phyloP scores from a whole-genome alignment of 306 rosid genomes.

The Dryas alaskensis region DNA sequence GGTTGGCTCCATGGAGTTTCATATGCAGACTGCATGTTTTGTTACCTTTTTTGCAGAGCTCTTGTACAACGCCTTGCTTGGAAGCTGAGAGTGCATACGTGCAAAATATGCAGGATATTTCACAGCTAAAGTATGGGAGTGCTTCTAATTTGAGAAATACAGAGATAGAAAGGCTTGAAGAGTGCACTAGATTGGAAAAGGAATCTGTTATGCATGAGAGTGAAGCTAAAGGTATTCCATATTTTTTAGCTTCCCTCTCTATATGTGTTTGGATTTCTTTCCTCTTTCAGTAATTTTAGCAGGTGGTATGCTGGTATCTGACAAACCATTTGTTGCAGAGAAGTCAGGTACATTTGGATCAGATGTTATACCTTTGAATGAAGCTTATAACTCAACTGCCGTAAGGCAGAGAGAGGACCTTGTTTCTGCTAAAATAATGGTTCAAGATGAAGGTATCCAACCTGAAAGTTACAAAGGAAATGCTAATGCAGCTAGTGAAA shows the following conservation, averaged over 20 bases:
- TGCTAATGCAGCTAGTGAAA: slow-evolving; percentile 31
- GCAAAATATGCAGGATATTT: slow-evolving; percentile 47
- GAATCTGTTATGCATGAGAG: slow-evolving; percentile 31
- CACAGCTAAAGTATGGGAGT: slow-evolving; percentile 30
- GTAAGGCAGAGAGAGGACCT: slow-evolving; percentile 35
- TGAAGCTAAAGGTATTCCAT: slow-evolving; percentile 37
- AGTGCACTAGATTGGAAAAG: slow-evolving; percentile 28
- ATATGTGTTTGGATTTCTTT: not conserved
- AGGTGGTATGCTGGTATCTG: slow-evolving; percentile 8
- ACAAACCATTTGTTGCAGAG: slow-evolving; percentile 40
- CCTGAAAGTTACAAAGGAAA: slow-evolving; percentile 32
- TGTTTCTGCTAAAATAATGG: slow-evolving; percentile 25
- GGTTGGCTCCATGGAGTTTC: slow-evolving; percentile 38
- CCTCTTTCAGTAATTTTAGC: not conserved
- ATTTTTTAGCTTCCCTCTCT: slow-evolving; percentile 19
- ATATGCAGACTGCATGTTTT: slow-evolving; percentile 36
- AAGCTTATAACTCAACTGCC: slow-evolving; percentile 29
- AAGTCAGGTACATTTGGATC: slow-evolving; percentile 37
- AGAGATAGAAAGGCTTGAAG: slow-evolving; percentile 32
- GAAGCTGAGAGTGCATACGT: slow-evolving; percentile 49
- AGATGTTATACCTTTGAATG: slow-evolving; percentile 33
- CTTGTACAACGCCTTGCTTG: slow-evolving; percentile 45
- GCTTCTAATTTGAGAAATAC: slow-evolving; percentile 41
- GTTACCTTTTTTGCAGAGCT: slow-evolving; percentile 55
- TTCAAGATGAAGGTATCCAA: slow-evolving; percentile 27